Evolutionary conservation across 208 protist genomes (phyloP), one percentile per base, ranked within the genome.

Genomic region (Trypanosoma vivax): DNA sequence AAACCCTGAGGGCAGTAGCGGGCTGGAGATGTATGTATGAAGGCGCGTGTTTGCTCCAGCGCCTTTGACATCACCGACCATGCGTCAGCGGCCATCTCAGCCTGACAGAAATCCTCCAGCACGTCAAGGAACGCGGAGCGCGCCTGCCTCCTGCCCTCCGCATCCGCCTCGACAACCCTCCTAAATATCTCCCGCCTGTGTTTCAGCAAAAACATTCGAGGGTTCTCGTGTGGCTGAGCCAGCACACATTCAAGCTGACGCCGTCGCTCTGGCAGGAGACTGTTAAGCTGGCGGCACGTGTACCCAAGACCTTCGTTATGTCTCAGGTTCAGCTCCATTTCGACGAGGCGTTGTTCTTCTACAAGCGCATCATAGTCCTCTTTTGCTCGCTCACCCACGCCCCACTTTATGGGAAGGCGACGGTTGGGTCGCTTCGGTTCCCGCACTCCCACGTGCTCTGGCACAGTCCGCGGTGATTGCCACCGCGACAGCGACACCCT

Each of bases 321-420:
- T 23, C 42, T 37, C 40, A 79, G 27, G 38, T 83, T 68, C 30
- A 51, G 46, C 33, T 73, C 61, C 18, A 84, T 33, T 27, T 80
- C 72, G 5, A 57, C 30, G 1, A 64, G 63, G 3, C 73, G 70
- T 9, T 45, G 38, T 19, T 69, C 27, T 1, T 76, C 41, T 9
- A 83, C 31, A 16, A 69, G 61, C 4, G 71, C 55, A 23, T 76
- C 65, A 30, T 76, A 45, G 21, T 66, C 38, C 10, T 50, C 50
- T 14, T 65, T 57, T 7, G 76, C 55, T 42, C 65, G 63, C 25
- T 81, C 69, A 19, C 76, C 76, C 2, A 88, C 76, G 10, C 76
- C 80, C 21, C 49, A 51, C 19, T 55, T 63, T 14, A 73, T 73
- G 31, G 73, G 68, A 34, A 84, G 60, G 14, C 73, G 58, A 31